phyloP scores from a whole-genome alignment of 2,329 filamentous ascomycete species.

The Botrytis deweyae region DNA sequence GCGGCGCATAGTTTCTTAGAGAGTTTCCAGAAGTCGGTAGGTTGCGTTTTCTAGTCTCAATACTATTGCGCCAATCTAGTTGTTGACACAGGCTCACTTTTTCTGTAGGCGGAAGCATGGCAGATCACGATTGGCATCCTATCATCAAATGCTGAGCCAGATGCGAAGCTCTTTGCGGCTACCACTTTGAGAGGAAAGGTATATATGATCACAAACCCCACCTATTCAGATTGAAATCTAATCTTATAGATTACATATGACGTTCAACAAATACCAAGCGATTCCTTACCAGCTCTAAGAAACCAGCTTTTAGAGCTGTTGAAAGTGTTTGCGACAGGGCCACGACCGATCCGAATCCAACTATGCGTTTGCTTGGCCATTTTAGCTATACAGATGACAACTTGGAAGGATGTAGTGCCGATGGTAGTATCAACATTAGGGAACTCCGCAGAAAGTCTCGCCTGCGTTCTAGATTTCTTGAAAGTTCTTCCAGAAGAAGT shows the following conservation, averaged over 20 bases:
- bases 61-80: slow-evolving; percentile 21
- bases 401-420: slow-evolving; percentile 89
- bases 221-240: slow-evolving; percentile 24
- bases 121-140: slow-evolving; percentile 81
- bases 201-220: slow-evolving; percentile 38
- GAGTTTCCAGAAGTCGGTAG: slow-evolving; percentile 95
- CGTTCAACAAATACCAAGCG: slow-evolving; percentile 78
- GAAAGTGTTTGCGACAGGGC: slow-evolving; percentile 76
- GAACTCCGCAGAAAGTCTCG: slow-evolving; percentile 72
- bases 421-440: slow-evolving; percentile 78
- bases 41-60: slow-evolving; percentile 41
- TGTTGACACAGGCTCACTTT: slow-evolving; percentile 30
- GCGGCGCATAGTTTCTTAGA: slow-evolving; percentile 90
- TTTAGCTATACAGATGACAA: slow-evolving; percentile 91
- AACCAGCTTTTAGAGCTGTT: slow-evolving; percentile 81
- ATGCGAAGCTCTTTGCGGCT: slow-evolving; percentile 91
- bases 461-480: slow-evolving; percentile 92
- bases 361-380: slow-evolving; percentile 93
- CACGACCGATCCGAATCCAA: slow-evolving; percentile 83
- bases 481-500: slow-evolving; percentile 98
- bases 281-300: slow-evolving; percentile 73
- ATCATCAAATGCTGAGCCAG: slow-evolving; percentile 75
- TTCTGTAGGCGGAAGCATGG: slow-evolving; percentile 79
- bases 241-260: slow-evolving; percentile 85
- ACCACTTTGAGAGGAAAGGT: slow-evolving; percentile 99